Evolutionary conservation across 1,139 yeast genomes (phyloP).

Genomic region (Candida frijolesensis): DNA sequence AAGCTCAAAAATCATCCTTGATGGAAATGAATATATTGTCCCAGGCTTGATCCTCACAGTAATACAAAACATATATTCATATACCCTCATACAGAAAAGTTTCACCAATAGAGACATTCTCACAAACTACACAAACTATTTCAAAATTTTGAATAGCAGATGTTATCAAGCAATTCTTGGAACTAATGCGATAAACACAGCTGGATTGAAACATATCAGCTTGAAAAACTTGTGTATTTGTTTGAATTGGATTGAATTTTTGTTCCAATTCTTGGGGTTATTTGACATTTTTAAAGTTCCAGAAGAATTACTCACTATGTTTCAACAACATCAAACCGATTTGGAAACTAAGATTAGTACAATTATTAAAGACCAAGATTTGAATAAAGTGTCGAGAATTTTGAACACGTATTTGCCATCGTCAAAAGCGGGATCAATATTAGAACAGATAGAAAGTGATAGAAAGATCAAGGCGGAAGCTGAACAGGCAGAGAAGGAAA

Average conservation of each 20-base stretch:
- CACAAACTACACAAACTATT: constrained; percentile 40
- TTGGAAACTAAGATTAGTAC: constrained; percentile 3
- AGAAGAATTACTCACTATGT: constrained; percentile 1
- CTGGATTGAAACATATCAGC: constrained; percentile 67
- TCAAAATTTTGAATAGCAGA: constrained; percentile 57
- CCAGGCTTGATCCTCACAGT: constrained; percentile 43
- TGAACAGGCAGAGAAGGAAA: neutral
- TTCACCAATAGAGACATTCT: constrained; percentile 41
- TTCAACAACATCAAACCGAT: neutral
- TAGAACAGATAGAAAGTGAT: neutral
- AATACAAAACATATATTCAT: constrained; percentile 46
- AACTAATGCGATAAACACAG: constrained; percentile 78
- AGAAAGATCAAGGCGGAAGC: neutral
- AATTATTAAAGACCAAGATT: constrained; percentile 3
- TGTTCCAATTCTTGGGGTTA: constrained; percentile 28
- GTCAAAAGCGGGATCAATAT: neutral
- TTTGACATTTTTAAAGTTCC: constrained; percentile 7
- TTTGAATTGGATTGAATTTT: constrained; percentile 56
- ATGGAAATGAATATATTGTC: constrained; percentile 40
- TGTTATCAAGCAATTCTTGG: constrained; percentile 66
- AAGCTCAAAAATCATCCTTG: constrained; percentile 36
- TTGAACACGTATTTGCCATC: constrained; percentile 1
- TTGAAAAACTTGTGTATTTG: constrained; percentile 67
- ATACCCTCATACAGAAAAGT: constrained; percentile 49
- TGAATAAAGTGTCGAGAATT: constrained; percentile 2